A percentile compares a stretch with the other conserved stretches of the same genome.
phyloP scores from a whole-genome alignment of 108 stramenopile species.

The Fragilariopsis cylindrus region DNA sequence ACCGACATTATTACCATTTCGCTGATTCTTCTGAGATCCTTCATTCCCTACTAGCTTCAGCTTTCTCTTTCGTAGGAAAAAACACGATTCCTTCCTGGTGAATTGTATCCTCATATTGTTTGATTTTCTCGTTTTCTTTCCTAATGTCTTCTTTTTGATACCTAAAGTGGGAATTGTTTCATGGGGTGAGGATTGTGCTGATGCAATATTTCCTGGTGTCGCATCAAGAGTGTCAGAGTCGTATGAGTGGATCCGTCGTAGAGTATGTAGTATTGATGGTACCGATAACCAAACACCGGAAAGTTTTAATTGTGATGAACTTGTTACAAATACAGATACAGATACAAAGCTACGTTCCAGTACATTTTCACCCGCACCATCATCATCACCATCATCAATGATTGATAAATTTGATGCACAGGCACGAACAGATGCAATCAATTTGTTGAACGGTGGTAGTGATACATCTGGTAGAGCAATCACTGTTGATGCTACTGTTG shows the following conservation, averaged over 20 bases:
- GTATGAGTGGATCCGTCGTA: constrained; percentile 48
- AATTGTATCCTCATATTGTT: too few relatives aligned
- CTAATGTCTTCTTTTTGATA: constrained; percentile 15
- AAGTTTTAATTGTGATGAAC: not conserved
- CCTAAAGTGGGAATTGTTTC: constrained; percentile 39
- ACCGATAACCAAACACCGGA: not conserved
- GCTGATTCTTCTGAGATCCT: too few relatives aligned
- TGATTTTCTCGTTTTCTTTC: too few relatives aligned
- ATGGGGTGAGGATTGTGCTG: constrained; percentile 61
- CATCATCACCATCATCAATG: not conserved
- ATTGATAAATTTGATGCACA: not conserved
- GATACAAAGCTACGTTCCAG: not conserved
- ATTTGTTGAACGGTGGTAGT: not conserved
- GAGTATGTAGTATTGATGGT: constrained; percentile 38
- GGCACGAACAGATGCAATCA: not conserved
- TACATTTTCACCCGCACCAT: constrained; percentile 22
- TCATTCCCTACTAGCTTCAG: too few relatives aligned
- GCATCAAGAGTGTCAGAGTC: constrained; percentile 34
- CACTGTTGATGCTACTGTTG: not conserved
- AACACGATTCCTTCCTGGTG: too few relatives aligned
- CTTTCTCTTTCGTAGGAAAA: too few relatives aligned
- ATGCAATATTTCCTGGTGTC: constrained; percentile 54
- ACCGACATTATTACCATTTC: too few relatives aligned
- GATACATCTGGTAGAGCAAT: not conserved
- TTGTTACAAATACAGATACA: not conserved